These are phyloP conservation scores for Tricholoma furcatifolium DNA, from an alignment of 768 basidiomycete genomes.

Conservation along the genomic window DNA sequence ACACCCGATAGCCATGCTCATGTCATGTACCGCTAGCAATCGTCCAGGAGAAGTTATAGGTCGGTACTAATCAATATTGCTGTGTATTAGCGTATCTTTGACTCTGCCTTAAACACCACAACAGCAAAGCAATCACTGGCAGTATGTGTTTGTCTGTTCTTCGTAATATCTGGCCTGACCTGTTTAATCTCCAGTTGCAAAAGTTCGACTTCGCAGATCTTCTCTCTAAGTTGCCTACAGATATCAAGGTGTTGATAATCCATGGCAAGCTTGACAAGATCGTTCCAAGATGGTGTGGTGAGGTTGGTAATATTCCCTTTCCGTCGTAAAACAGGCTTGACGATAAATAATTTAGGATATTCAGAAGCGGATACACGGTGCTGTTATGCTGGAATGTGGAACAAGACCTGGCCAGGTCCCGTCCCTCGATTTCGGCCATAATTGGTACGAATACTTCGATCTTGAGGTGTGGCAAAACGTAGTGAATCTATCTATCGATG, in stretches of 20 bases:
- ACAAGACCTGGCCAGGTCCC: slow-evolving; percentile 31
- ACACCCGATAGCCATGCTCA: not conserved
- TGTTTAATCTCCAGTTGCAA: slow-evolving; percentile 22
- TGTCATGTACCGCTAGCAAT: slow-evolving; percentile 13
- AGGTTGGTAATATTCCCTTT: slow-evolving; percentile 18
- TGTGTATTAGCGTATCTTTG: not conserved
- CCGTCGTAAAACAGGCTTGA: not conserved
- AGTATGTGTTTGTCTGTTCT: slow-evolving; percentile 16
- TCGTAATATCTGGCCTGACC: not conserved
- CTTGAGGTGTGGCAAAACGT: slow-evolving; percentile 33
- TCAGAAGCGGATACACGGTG: slow-evolving; percentile 27
- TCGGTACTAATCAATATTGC: slow-evolving; percentile 5
- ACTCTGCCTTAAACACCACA: not conserved
- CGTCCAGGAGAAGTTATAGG: slow-evolving; percentile 27
- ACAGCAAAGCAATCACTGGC: slow-evolving; percentile 27
- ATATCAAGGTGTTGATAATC: slow-evolving; percentile 37
- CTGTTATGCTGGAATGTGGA: slow-evolving; percentile 29
- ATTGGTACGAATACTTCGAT: slow-evolving; percentile 40
- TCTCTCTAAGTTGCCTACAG: slow-evolving; percentile 25
- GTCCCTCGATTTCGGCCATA: slow-evolving; percentile 36
- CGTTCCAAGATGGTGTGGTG: slow-evolving; percentile 31
- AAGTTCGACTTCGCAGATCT: slow-evolving; percentile 29
- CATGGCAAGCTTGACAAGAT: slow-evolving; percentile 39
- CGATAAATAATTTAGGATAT: slow-evolving; percentile 23
- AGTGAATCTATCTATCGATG: slow-evolving; percentile 28